phyloP scores from a whole-genome alignment of 176 grass and related monocot species.

The Raddia distichophylla region DNA sequence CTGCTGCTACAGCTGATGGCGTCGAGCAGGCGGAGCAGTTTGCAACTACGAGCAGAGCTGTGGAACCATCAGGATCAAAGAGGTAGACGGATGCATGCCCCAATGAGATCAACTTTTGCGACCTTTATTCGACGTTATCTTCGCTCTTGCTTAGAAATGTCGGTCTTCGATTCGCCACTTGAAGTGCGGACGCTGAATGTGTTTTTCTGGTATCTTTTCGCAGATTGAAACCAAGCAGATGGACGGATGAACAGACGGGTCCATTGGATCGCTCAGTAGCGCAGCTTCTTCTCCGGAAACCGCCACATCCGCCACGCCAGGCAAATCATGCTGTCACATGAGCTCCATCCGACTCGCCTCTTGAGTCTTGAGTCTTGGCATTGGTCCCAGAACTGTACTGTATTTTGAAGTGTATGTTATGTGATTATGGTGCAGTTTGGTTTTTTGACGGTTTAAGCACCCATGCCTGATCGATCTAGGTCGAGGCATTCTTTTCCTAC shows the following conservation, averaged over 20 bases:
- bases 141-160: not conserved
- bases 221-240: slow-evolving; percentile 28
- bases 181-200: not conserved
- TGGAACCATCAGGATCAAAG: slow-evolving; percentile 23
- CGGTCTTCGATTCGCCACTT: not conserved
- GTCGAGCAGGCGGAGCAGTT: not conserved
- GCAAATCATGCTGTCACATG: not conserved
- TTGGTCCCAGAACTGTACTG: not conserved
- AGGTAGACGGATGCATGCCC: slow-evolving; percentile 22
- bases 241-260: slow-evolving; percentile 26
- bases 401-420: not conserved
- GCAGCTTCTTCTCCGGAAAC: slow-evolving; percentile 56
- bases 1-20: slow-evolving; percentile 1
- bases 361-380: not conserved
- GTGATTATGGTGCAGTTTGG: not conserved
- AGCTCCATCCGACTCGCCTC: not conserved
- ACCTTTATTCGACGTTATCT: not conserved
- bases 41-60: not conserved
- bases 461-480: not conserved
- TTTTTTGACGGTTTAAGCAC: not conserved
- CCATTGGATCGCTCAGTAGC: slow-evolving; percentile 53
- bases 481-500: not conserved
- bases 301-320: not conserved
- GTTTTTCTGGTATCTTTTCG: not conserved
- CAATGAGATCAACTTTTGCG: not conserved